A percentile compares a stretch with the other conserved stretches of the same genome.
Evolutionary conservation across 1,284 basidiomycete genomes (phyloP).

Genomic region (Boletellus deceptivus): DNA sequence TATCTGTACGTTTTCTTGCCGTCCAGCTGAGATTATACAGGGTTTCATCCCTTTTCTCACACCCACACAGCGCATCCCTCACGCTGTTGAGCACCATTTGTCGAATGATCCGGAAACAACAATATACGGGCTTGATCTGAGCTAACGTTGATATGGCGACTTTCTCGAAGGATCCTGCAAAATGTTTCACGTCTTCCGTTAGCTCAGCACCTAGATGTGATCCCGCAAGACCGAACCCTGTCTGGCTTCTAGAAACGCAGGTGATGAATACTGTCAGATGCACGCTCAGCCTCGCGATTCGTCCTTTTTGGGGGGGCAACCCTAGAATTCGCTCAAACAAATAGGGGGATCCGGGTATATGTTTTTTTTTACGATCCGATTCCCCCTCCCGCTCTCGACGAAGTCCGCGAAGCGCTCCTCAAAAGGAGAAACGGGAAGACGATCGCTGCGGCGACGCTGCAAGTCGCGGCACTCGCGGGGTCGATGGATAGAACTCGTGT

Average conservation of each 20-base stretch:
- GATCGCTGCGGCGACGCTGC: background rate
- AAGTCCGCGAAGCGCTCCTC: background rate
- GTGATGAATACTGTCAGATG: slow-evolving; percentile 6
- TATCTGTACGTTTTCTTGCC: background rate
- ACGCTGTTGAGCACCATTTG: too few species aligned
- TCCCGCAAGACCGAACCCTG: background rate
- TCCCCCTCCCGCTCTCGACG: background rate
- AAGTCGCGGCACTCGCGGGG: slow-evolving; percentile 2
- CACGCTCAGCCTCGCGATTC: too few species aligned
- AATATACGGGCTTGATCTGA: background rate
- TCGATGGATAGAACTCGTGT: background rate
- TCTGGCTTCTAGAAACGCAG: slow-evolving; percentile 4
- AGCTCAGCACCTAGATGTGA: slow-evolving; percentile 1
- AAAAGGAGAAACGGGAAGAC: background rate
- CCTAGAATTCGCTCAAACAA: background rate
- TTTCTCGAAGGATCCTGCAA: background rate
- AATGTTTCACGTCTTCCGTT: background rate
- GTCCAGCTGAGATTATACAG: background rate
- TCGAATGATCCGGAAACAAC: background rate
- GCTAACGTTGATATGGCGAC: background rate
- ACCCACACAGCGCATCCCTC: too few species aligned
- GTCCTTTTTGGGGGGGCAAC: too few species aligned
- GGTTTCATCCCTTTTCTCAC: background rate
- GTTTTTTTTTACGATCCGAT: slow-evolving; percentile 13
- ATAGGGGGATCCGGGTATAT: background rate